phyloP scores from a whole-genome alignment of 1,284 basidiomycete species.

The Ceratobasidium sp. region DNA sequence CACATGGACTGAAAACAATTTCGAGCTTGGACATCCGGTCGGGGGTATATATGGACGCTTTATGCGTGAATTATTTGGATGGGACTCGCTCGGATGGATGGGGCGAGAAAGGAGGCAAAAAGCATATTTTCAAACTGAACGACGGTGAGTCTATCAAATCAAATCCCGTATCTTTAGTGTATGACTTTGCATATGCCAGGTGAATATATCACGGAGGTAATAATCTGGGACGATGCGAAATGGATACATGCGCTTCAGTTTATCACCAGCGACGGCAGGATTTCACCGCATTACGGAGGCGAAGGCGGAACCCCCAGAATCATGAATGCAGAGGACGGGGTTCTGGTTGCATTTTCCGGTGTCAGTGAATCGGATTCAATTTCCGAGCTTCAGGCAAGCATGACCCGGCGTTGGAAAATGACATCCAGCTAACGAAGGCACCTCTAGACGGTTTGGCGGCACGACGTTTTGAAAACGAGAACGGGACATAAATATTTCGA shows the following conservation, averaged over 20 bases:
- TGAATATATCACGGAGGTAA: conserved; percentile 13
- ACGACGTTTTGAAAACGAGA: neutral
- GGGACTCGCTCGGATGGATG: neutral
- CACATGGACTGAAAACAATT: neutral
- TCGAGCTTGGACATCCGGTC: neutral
- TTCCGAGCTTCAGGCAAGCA: neutral
- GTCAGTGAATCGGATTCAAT: neutral
- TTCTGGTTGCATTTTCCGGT: neutral
- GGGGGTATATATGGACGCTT: neutral
- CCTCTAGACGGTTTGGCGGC: conserved; percentile 32
- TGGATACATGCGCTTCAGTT: conserved; percentile 8
- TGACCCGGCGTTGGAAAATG: neutral
- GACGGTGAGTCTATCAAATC: neutral
- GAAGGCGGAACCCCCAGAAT: neutral
- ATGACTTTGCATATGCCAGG: neutral
- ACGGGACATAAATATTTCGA: neutral
- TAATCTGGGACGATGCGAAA: neutral
- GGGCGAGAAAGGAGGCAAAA: neutral
- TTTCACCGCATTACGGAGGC: conserved; percentile 12
- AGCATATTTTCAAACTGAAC: neutral
- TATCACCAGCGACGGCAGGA: conserved; percentile 16
- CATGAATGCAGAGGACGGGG: neutral
- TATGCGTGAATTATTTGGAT: neutral
- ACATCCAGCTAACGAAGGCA: neutral
- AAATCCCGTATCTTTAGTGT: neutral